Base-by-base conservation (phyloP, 1,139 yeast genomes). In the Suhomyces choctaworum region DNA sequence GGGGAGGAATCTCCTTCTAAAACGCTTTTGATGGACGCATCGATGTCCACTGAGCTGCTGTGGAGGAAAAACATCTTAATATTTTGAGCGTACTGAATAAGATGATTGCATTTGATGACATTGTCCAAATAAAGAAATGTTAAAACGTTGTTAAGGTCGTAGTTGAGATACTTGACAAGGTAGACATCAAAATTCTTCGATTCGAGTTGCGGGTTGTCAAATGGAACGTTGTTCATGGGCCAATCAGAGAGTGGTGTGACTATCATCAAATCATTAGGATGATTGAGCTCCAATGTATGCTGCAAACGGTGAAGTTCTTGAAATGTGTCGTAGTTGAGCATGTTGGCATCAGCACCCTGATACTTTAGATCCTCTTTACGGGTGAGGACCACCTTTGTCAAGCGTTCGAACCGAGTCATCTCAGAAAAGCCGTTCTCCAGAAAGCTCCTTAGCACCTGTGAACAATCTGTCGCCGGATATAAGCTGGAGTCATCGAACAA, bases 101-200 rank as follows among this genome's bases (percentile, higher is more conserved):
- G 47, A 14, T 81, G 82, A 48, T 80, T 78, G 8, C 67, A 61
- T 36, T 68, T 67, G 25, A 56, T 51, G 2, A 76, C 50, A 2
- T 75, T 69, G 23, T 73, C 66, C 16, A 78, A 58, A 36, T 58
- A 63, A 13, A 64, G 44, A 10, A 53, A 48, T 12, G 60, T 40
- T 11, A 52, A 41, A 16, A 41, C 32, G 25, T 41, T 36, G 24
- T 39, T 42, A 17, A 47, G 32, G 29, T 56, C 55, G 36, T 55
- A 60, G 40, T 66, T 66, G 29, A 66, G 40, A 30, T 48, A 44
- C 26, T 53, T 52, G 33, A 61, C 43, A 16, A 58, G 38, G 34
- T 45, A 52, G 17, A 42, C 46, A 23, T 52, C 53, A 38, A 53
- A 36, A 6, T 16, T 7, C 3, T 22, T 17, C 7, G 23, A 10